Evolutionary conservation across 495 filamentous ascomycete species (phyloP).

Genomic region (Bacidia gigantensis): DNA sequence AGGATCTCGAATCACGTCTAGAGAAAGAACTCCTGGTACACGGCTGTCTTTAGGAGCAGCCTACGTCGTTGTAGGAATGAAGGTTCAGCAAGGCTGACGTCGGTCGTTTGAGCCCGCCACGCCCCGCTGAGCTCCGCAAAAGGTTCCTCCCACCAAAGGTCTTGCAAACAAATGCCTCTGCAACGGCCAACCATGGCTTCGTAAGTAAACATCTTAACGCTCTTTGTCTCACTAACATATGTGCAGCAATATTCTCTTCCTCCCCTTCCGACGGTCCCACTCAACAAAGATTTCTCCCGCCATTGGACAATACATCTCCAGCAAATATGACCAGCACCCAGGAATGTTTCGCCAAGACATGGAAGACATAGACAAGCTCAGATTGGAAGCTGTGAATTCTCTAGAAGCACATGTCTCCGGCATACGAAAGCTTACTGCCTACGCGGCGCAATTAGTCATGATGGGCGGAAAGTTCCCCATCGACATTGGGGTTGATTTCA

Average conservation of each 20-base stretch:
- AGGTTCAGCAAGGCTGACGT: background rate
- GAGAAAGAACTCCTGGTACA: too few relatives aligned
- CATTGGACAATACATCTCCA: slow-evolving; percentile 91
- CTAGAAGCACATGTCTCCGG: slow-evolving; percentile 85
- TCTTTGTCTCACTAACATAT: background rate
- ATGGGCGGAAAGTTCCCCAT: slow-evolving; percentile 92
- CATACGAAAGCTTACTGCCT: slow-evolving; percentile 69
- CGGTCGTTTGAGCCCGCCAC: background rate
- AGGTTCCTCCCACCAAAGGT: background rate
- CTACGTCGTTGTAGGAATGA: too few relatives aligned
- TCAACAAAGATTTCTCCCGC: slow-evolving; percentile 61
- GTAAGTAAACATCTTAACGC: background rate
- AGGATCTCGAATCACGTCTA: too few relatives aligned
- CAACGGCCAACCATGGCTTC: background rate
- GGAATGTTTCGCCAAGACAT: slow-evolving; percentile 93
- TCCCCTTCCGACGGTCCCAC: slow-evolving; percentile 81
- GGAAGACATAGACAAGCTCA: slow-evolving; percentile 67
- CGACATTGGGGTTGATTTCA: slow-evolving; percentile 90
- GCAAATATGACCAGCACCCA: slow-evolving; percentile 98
- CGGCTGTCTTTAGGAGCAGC: too few relatives aligned
- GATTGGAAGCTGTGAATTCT: slow-evolving; percentile 70
- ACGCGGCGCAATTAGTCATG: slow-evolving; percentile 90
- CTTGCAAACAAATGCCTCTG: background rate
- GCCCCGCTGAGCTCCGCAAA: background rate
- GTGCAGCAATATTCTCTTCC: slow-evolving; percentile 38